Conservation (phyloP, 768 basidiomycete species). For the Boletus coccyginus region DNA sequence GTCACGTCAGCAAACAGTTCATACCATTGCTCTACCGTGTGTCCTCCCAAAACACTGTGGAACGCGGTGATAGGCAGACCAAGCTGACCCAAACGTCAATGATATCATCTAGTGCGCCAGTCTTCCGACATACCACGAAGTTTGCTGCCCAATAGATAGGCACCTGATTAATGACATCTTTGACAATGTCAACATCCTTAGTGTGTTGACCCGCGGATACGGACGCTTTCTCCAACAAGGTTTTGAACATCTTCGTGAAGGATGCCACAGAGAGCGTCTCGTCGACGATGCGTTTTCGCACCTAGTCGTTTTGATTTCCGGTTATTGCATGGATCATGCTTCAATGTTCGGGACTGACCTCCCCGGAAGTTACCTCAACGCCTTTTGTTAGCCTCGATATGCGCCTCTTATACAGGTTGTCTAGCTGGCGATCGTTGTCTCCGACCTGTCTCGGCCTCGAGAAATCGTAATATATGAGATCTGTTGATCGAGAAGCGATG, state of each 20-base stretch:
- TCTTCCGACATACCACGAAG: slow-evolving; percentile 44
- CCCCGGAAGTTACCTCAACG: background rate
- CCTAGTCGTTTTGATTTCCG: slow-evolving; percentile 1
- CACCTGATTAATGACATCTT: slow-evolving; percentile 62
- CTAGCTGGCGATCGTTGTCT: background rate
- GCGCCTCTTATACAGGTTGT: slow-evolving; percentile 14
- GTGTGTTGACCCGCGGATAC: background rate
- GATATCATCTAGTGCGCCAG: background rate
- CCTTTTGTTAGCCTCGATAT: slow-evolving; percentile 17
- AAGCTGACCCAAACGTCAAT: slow-evolving; percentile 3
- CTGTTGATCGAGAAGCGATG: slow-evolving; percentile 35
- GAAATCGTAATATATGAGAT: slow-evolving; percentile 55
- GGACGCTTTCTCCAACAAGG: slow-evolving; percentile 14
- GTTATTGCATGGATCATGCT: background rate
- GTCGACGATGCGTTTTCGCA: slow-evolving; percentile 13
- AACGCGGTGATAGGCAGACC: slow-evolving; percentile 37
- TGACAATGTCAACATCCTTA: slow-evolving; percentile 55
- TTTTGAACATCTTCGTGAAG: slow-evolving; percentile 10
- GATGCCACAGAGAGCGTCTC: slow-evolving; percentile 6
- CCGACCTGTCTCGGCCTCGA: slow-evolving; percentile 39
- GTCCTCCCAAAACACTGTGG: slow-evolving; percentile 37
- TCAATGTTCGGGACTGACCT: slow-evolving; percentile 11
- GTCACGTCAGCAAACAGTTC: slow-evolving; percentile 49
- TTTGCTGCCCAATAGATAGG: slow-evolving; percentile 62
- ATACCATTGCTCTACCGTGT: slow-evolving; percentile 41